Conservation (phyloP, 2,329 filamentous ascomycete species). For the Phaeosphaeriaceae sp. region DNA sequence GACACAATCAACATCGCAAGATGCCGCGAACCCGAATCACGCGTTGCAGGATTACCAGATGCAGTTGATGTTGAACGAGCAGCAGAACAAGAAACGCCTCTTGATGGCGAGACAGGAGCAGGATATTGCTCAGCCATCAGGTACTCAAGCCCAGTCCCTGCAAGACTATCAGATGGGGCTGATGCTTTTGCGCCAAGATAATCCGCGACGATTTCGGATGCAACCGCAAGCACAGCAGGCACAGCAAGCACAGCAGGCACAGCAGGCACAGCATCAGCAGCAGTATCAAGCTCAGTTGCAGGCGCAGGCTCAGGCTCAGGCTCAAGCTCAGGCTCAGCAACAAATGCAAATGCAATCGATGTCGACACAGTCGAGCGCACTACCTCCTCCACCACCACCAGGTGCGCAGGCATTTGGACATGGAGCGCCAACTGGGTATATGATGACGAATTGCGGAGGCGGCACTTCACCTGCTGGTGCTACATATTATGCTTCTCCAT, state of each 20-base stretch:
- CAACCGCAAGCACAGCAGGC: background rate
- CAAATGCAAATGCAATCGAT: background rate
- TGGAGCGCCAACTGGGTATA: background rate
- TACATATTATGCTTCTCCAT: no score
- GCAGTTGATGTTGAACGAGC: conserved; percentile 82
- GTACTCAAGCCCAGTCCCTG: conserved; percentile 39
- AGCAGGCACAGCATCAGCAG: background rate
- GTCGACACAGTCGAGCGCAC: background rate
- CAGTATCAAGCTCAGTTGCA: no score
- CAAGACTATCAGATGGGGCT: background rate
- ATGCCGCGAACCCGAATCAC: background rate
- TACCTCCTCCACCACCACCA: background rate
- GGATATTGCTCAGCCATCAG: conserved; percentile 51
- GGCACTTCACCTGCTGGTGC: no score
- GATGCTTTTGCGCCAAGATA: background rate
- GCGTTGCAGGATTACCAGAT: conserved; percentile 76
- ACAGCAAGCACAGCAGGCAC: background rate
- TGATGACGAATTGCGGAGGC: no score
- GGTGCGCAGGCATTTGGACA: background rate
- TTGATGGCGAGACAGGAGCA: conserved; percentile 66
- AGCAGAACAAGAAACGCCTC: conserved; percentile 83
- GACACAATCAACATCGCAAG: background rate
- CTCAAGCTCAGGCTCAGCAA: background rate
- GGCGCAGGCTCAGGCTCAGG: no score
- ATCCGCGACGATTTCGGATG: background rate